Evolutionary conservation across 192 early-diverging fungal genomes (phyloP), one percentile per base, ranked within the genome.

Genomic region (Coemansia sp.): DNA sequence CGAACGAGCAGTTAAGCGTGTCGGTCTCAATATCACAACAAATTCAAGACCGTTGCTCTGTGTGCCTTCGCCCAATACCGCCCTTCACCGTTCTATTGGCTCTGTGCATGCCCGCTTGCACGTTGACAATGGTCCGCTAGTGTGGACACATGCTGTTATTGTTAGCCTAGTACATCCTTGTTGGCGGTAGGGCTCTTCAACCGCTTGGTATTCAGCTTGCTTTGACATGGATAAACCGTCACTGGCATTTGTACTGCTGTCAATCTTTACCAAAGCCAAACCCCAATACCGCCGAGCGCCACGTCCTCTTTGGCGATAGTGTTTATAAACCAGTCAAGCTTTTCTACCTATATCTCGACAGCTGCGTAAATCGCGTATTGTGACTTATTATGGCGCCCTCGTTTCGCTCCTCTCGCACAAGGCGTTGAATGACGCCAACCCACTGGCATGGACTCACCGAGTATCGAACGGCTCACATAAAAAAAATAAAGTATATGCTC

Each of bases 291-390:
- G 32, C 26, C 0, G 53, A 58, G 56, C 44, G 31, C 12, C 26
- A 57, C 14, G 65, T 74, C 5, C 32, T 74, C 0, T 65, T 74
- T 31, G 65, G 64, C 24, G 72, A 74, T 7, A 56, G 49, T 1
- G 60, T 68, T 0, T 38, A 60, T 4, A 50, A 63, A 32, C 51
- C 68, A 0, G 69, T 65, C 16, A 57, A 58, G n/a, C 28, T 60
- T 24, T 71, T 77, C 38, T 77, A 68, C 54, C 52, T 64, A 0
- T 71, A 65, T 41, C 41, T 77, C 0, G 74, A 71, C 26, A 61
- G 74, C 0, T 67, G 68, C 2, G 41, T 16, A 7, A 71, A 71
- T 54, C 28, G 23, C 41, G 30, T 2, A 63, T 76, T 7, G 60
- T 71, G 50, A 62, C 68, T 7, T 68, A 76, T 56, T 63, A 63